Evolutionary conservation across 148 eudicot species (phyloP), one percentile per base, ranked within the genome.

Genomic region (Spergularia marina): DNA sequence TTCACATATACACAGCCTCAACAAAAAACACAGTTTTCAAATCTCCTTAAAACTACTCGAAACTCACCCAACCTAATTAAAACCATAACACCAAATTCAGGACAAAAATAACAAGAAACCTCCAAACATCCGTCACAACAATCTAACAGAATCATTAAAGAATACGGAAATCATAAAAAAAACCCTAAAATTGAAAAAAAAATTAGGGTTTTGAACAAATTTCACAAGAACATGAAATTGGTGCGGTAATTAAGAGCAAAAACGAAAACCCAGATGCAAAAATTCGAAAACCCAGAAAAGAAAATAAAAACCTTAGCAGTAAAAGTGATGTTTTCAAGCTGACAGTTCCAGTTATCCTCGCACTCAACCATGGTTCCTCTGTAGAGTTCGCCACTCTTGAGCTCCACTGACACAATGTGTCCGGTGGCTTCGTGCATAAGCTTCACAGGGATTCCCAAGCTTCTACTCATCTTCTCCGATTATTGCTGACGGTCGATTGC

Each of bases 281-380:
- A 39, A 4, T 13, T 1, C 6, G 1, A 5, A 66, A 66, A 76
- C 65, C 40, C 71, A 71, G 60, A 76, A 14, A 36, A 3, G 17
- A 51, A 68, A 63, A 30, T 15, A 1, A 8, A 8, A 6, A 90
- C 98, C 93, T 84, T 94, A 52, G 97, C 92, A 70, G 98, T 94
- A 86, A 80, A 94, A 65, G 93, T 94, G 81, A 94, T 91, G 77
- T 83, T 89, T 65, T 94, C 97, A 20, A 94, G 97, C 60, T 90
- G 95, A 76, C 98, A 94, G 78, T 94, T 94, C 98, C 97, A 94
- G 82, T 91, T 91, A 75, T 94, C 96, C 80, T 94, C 98, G 75
- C 97, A 94, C 69, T 94, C 98, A 63, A 90, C 70, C 93, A 94
- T 86, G 65, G 89, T 82, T 68, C 98, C 97, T 76, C 97, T 84